Evolutionary conservation across 2,329 filamentous ascomycete genomes (phyloP), one percentile per base, ranked within the genome.

Genomic region (Aaosphaeria pasadenensis): DNA sequence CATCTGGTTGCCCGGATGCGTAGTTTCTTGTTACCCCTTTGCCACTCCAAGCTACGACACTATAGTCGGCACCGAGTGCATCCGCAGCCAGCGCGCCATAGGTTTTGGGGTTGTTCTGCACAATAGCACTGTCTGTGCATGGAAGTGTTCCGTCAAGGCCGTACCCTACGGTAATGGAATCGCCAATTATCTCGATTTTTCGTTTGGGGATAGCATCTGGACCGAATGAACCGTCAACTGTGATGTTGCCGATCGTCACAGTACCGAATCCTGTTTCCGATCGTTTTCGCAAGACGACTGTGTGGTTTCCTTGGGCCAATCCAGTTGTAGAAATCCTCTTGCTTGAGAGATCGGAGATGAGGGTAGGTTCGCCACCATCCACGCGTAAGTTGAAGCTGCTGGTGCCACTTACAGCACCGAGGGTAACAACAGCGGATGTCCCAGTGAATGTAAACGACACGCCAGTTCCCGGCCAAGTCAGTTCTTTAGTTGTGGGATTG

Each of bases 111-210:
- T 71, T 72, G 50, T 74, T 60, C 49, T 74, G 67, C 2, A 74
- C 47, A 5, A 59, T 58, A 3, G 74, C 71, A 2, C 60, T 64
- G 58, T 76, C 71, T 3, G 59, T 59, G 53, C 74, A 76, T 7
- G 73, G 73, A 13, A 64, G 52, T 5, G 58, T 56, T 38, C 71
- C 74, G 46, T 74, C 72, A 11, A 75, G 64, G 2, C 74, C 74
- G 49, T 76, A 76, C 4, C 72, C 74, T 4, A 74, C 73, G 2
- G 63, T 71, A 52, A 76, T 76, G 28, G 72, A 75, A 57, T 76
- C 74, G 6, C 74, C 74, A 30, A 76, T 72, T 41, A 75, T 57
- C 51, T 76, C 72, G 38, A 76, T 74, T 48, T 68, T 68, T 28
- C 68, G 70, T 7, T 55, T 56, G 3, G 63, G 60, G 1, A 49